These are phyloP conservation scores for Candida maltosa DNA, from an alignment of 805 yeast species.

Conservation along the genomic window DNA sequence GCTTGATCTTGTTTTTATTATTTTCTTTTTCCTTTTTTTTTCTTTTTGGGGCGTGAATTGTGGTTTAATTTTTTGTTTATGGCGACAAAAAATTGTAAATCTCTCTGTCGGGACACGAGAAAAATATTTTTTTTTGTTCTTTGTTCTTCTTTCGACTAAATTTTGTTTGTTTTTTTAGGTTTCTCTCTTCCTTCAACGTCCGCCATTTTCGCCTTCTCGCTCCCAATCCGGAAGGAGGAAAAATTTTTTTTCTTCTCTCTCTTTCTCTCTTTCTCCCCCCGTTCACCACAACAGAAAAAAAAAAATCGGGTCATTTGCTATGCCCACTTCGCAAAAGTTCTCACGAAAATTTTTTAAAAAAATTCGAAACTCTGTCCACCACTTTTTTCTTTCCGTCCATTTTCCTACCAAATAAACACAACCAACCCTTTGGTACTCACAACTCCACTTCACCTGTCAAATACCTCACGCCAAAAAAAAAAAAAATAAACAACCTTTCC, in stretches of 20 bases:
- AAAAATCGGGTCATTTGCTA: too few species aligned
- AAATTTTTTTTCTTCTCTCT: too few species aligned
- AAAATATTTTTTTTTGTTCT: background rate
- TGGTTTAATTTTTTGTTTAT: too few species aligned
- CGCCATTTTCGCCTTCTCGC: conserved; percentile 1
- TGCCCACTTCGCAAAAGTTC: too few species aligned
- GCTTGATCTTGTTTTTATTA: background rate
- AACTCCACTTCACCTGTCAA: background rate
- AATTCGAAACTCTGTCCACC: too few species aligned
- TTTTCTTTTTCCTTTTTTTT: background rate
- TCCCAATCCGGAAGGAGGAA: too few species aligned
- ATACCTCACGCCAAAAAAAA: conserved; percentile 1
- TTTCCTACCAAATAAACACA: too few species aligned
- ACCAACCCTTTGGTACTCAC: background rate
- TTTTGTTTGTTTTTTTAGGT: background rate
- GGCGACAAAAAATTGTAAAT: too few species aligned
- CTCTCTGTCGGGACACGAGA: background rate
- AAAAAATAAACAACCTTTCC: background rate
- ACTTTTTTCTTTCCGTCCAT: too few species aligned
- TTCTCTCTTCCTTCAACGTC: conserved; percentile 1
- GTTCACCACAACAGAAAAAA: too few species aligned
- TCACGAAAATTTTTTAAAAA: too few species aligned
- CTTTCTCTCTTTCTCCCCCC: background rate
- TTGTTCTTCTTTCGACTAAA: background rate
- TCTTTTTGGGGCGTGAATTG: too few species aligned